Base-by-base conservation (phyloP, 805 yeast species). In the Metschnikowia kunwiensis region DNA sequence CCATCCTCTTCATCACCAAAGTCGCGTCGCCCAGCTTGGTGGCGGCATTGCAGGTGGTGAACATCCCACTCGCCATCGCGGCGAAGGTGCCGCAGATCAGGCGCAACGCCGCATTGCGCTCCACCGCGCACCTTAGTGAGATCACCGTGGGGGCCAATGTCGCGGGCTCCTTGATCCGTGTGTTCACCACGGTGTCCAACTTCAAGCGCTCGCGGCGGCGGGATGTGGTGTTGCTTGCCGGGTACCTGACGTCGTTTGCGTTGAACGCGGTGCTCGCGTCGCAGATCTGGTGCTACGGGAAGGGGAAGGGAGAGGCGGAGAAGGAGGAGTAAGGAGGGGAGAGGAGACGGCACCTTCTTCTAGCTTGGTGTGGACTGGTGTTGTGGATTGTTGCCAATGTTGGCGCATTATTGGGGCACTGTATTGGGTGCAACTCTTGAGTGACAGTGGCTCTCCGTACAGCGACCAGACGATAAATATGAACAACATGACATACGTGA, bases 61-160 rank as follows among this genome's bases (percentile, higher is more conserved):
- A 52, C 30, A 67, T 68, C 32, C 74, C 74, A 5, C 40, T 68
- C 10, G 54, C 62, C 7, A 55, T 67, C 8, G 47, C 56, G 8
- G 58, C 71, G 11, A 68, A 64, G 43, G 35, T 66, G 19, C 71
- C 72, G 6, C 74, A 68, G 38, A 67, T 68, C 38, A 50, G 43
- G 28, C 55, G 55, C 19, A 68, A 68, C 40, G 47, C 55, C 16
- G 50, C 43, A 15, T 55, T 67, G 43, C 51, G 55, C 28, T 61
- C 70, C 3, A 63, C 72, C 1, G 47, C 46, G 12, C 70, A 64
- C 42, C 60, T 68, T 29, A 58, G 68, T 8, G 56, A 49, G 18
- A 49, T 65, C 28, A 67, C 70, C n/a, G 55, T 67, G 22, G 54
- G 61, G 18, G 74, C 72, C 38, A 68, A 66, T 43, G 57, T 59